phyloP scores from a whole-genome alignment of 179 eudicot genomes.

The Silene vulgaris region DNA sequence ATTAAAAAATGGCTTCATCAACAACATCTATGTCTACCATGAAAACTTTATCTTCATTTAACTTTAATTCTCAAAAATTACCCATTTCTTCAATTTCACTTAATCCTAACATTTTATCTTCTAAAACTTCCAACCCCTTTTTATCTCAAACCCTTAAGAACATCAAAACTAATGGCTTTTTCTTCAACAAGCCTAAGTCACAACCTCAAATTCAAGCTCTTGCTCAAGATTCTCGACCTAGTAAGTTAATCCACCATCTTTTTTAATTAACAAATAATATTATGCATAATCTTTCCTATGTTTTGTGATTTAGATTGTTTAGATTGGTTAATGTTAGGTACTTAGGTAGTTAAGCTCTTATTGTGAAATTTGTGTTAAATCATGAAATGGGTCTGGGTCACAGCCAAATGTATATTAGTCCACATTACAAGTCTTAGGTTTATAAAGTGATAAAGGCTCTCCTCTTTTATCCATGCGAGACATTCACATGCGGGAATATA shows the following conservation, averaged over 20 bases:
- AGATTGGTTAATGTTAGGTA: too few species aligned
- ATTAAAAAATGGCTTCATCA: constrained; percentile 21
- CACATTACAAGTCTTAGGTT: too few species aligned
- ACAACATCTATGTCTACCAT: constrained; percentile 13
- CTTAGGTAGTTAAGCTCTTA: too few species aligned
- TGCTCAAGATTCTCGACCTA: constrained; percentile 22
- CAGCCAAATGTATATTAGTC: too few species aligned
- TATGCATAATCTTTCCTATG: too few species aligned
- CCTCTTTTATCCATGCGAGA: too few species aligned
- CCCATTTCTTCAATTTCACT: constrained; percentile 9
- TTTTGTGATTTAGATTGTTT: too few species aligned
- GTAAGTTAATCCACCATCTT: constrained; percentile 18
- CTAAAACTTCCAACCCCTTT: constrained; percentile 8
- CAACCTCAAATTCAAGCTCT: not conserved
- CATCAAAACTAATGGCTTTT: constrained; percentile 12
- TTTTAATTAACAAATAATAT: not conserved
- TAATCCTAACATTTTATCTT: constrained; percentile 3
- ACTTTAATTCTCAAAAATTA: not conserved
- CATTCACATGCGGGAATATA: too few species aligned
- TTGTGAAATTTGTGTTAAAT: too few species aligned
- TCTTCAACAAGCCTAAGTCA: constrained; percentile 11
- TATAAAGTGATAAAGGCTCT: too few species aligned
- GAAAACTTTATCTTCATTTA: constrained; percentile 22
- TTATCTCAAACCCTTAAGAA: constrained; percentile 19
- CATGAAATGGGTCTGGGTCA: too few species aligned